These are phyloP conservation scores for Malus asiatica DNA, from an alignment of 306 rosid genomes.

Conservation along the genomic window DNA sequence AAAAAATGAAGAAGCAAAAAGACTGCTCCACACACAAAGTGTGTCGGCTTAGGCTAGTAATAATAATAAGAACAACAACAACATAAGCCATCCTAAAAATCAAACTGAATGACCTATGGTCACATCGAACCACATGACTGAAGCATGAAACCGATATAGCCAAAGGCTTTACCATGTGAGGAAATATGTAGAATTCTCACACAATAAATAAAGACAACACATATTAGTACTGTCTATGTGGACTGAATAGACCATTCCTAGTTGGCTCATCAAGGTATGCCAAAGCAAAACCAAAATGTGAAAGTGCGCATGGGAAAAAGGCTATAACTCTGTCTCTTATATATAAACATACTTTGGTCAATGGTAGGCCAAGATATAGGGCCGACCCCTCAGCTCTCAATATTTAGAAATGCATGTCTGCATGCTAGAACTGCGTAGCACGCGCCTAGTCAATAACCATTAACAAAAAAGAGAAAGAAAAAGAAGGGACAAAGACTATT, in stretches of 20 bases:
- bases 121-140: too few relatives aligned
- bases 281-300: neutral
- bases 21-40: too few relatives aligned
- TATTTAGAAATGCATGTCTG: neutral
- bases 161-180: neutral
- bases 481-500: too few relatives aligned
- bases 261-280: too few relatives aligned
- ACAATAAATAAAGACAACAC: neutral
- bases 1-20: too few relatives aligned
- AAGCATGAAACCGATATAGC: neutral
- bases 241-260: neutral
- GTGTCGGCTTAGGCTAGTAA: too few relatives aligned
- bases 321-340: constrained; percentile 5
- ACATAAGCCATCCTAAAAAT: too few relatives aligned
- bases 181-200: neutral
- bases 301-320: constrained; percentile 1
- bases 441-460: neutral
- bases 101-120: too few relatives aligned
- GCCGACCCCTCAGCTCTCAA: constrained; percentile 7
- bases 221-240: too few relatives aligned
- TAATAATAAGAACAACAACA: too few relatives aligned
- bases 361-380: neutral
- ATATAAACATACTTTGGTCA: neutral
- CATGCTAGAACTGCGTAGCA: neutral
- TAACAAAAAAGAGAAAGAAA: neutral